phyloP scores from a whole-genome alignment of 2,329 filamentous ascomycete genomes.

The Parascedosporium putredinis region DNA sequence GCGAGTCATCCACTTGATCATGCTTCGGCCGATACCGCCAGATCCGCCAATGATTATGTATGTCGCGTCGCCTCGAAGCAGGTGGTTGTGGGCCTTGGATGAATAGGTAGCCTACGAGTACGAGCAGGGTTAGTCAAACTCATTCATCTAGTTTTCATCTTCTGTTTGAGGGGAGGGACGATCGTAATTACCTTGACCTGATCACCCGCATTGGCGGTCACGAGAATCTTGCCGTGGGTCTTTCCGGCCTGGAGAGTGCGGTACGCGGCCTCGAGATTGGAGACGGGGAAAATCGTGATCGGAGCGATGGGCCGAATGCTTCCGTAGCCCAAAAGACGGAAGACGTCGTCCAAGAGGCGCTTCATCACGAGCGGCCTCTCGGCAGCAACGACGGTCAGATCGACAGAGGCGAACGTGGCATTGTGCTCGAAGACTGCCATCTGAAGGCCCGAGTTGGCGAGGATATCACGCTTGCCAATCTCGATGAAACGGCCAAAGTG shows the following conservation, averaged over 20 bases:
- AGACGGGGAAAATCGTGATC: constrained; percentile 15
- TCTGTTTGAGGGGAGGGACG: no score
- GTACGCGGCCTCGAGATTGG: neutral
- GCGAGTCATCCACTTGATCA: constrained; percentile 37
- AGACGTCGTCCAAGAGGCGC: constrained; percentile 5
- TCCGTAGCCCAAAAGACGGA: constrained; percentile 4
- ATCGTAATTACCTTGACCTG: constrained; percentile 8
- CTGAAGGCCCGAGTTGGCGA: constrained; percentile 10
- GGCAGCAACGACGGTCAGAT: constrained; percentile 17
- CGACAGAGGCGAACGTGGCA: constrained; percentile 30
- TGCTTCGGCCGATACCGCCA: constrained; percentile 44
- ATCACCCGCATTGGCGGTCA: constrained; percentile 8
- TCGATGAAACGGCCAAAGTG: constrained; percentile 24
- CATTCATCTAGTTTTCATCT: no score
- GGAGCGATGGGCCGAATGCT: constrained; percentile 14
- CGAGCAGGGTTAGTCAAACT: no score
- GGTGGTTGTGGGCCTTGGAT: neutral
- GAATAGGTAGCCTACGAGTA: neutral
- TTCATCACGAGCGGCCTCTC: neutral
- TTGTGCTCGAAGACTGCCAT: constrained; percentile 27
- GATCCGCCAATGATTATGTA: constrained; percentile 48
- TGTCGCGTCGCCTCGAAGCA: constrained; percentile 23
- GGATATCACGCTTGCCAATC: constrained; percentile 22
- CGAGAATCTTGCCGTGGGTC: constrained; percentile 14
- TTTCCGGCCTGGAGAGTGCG: constrained; percentile 12